phyloP scores from a whole-genome alignment of 768 basidiomycete species.

The Phylloporus sp. region DNA sequence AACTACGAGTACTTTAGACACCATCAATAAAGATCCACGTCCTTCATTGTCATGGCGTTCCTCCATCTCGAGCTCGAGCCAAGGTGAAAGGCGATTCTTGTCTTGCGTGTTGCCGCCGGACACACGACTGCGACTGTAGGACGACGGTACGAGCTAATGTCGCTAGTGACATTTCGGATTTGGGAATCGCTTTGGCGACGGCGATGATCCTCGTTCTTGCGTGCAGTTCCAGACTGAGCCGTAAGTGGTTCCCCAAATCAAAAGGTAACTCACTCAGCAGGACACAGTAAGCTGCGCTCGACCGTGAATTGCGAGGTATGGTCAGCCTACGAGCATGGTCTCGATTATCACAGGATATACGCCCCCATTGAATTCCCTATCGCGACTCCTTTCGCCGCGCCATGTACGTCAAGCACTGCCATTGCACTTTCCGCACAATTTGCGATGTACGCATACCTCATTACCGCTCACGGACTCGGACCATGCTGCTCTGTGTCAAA shows the following conservation, averaged over 20 bases:
- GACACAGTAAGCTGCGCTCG: background rate
- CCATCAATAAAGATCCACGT: constrained; percentile 1
- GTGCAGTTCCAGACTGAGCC: constrained; percentile 1
- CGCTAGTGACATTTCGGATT: constrained; percentile 1
- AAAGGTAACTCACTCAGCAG: too few species aligned
- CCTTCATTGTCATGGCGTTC: background rate
- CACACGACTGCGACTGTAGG: too few species aligned
- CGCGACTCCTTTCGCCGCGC: constrained; percentile 2
- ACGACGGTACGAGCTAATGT: background rate
- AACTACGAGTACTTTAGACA: background rate
- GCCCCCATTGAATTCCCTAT: constrained; percentile 6
- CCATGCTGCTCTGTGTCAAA: constrained; percentile 7
- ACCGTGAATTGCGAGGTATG: background rate
- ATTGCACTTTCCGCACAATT: constrained; percentile 9
- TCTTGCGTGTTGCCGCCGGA: background rate
- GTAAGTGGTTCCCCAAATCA: background rate
- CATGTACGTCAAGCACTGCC: constrained; percentile 12
- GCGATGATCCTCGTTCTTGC: constrained; percentile 9
- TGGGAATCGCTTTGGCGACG: constrained; percentile 1
- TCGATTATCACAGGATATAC: background rate
- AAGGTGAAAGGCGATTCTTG: too few species aligned
- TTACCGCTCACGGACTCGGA: constrained; percentile 13
- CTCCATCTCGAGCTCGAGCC: too few species aligned
- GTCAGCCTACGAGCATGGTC: background rate
- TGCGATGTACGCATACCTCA: constrained; percentile 8